Evolutionary conservation across 352 stramenopile species (phyloP).

Genomic region (Blastocystis hominis): DNA sequence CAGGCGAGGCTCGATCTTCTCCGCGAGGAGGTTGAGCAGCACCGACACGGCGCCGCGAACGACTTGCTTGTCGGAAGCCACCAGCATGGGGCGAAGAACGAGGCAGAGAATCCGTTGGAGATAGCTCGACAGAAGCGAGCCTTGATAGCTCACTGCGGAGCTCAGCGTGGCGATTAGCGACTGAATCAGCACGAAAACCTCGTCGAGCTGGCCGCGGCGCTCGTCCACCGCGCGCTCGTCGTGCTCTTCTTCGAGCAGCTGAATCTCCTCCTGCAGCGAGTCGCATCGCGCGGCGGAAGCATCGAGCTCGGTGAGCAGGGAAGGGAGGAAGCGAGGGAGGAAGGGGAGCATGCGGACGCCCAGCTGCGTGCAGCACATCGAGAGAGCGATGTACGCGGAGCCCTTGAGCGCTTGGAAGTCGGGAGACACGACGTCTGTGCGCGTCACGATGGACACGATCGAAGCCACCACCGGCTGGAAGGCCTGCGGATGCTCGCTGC

Average conservation of each 20-base stretch:
- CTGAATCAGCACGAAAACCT: not conserved
- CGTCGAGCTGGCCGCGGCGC: not conserved
- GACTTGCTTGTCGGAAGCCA: not conserved
- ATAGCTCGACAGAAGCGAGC: slow-evolving; percentile 31
- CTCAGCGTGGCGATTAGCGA: not conserved
- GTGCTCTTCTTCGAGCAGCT: not conserved
- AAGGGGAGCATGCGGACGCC: slow-evolving; percentile 42
- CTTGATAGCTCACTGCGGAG: slow-evolving; percentile 2
- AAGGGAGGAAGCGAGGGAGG: not conserved
- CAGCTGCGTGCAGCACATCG: slow-evolving; percentile 8
- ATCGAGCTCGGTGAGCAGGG: slow-evolving; percentile 13
- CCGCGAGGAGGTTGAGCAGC: not conserved
- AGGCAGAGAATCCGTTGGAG: slow-evolving; percentile 12
- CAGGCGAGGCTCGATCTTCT: slow-evolving; percentile 33
- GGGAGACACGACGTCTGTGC: not conserved
- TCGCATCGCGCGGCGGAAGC: not conserved
- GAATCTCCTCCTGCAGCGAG: not conserved
- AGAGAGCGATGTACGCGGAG: slow-evolving; percentile 42
- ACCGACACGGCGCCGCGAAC: not conserved
- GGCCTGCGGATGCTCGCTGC: not conserved
- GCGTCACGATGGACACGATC: slow-evolving; percentile 13
- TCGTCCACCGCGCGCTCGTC: not conserved
- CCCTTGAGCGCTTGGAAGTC: slow-evolving; percentile 25
- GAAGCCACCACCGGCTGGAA: not conserved
- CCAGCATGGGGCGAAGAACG: not conserved